A percentile compares a stretch with the other conserved stretches of the same genome.
Conservation (phyloP, 805 yeast species). For the Sugiyamaella floridensis region DNA sequence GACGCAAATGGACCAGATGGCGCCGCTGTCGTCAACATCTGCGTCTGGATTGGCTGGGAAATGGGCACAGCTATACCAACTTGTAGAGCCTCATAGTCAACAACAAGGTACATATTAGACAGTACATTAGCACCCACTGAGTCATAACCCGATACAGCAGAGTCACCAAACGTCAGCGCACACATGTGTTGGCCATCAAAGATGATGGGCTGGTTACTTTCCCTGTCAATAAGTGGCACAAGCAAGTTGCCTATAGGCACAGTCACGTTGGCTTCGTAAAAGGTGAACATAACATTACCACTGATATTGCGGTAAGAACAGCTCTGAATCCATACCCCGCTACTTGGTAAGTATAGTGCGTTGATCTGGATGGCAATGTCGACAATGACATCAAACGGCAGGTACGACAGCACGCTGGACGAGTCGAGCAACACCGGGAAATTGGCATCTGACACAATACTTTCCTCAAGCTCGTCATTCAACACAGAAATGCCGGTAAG, state of each 20-base stretch:
- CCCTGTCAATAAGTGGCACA: conserved; percentile 11
- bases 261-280: conserved; percentile 13
- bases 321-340: conserved; percentile 20
- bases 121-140: conserved; percentile 19
- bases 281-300: conserved; percentile 17
- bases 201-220: conserved; percentile 12
- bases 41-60: not conserved
- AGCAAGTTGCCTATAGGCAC: conserved; percentile 18
- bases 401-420: conserved; percentile 15
- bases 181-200: conserved; percentile 18
- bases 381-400: conserved; percentile 19
- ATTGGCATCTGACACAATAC: conserved; percentile 1
- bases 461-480: conserved; percentile 2
- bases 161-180: conserved; percentile 16
- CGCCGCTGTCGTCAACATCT: not conserved
- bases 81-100: conserved; percentile 16
- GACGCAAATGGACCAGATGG: not conserved
- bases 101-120: conserved; percentile 17
- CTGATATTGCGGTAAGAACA: conserved; percentile 15
- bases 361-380: conserved; percentile 22
- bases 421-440: conserved; percentile 21
- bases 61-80: conserved; percentile 20
- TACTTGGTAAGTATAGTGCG: conserved; percentile 16
- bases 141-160: conserved; percentile 16
- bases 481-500: conserved; percentile 11